Percentiles rank a stretch among this genome's conserved stretches.
These are phyloP conservation scores for Letharia lupina DNA, from an alignment of 495 filamentous ascomycete species.

Conservation along the genomic window DNA sequence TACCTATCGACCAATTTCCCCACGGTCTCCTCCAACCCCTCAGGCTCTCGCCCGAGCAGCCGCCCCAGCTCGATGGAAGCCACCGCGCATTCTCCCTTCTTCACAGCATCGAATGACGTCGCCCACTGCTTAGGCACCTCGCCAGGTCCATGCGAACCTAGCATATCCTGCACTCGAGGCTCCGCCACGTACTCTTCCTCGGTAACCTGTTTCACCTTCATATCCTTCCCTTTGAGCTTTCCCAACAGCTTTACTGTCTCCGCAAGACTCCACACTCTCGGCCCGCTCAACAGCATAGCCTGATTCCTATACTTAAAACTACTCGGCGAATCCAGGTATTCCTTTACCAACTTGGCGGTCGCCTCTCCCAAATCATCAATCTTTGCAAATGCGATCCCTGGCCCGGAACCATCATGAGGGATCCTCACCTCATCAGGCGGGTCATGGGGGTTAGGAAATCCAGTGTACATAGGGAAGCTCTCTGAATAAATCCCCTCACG, in stretches of 20 bases:
- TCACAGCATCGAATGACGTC: slow-evolving; percentile 39
- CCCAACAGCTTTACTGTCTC: slow-evolving; percentile 37
- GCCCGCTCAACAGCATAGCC: slow-evolving; percentile 36
- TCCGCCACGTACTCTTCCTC: slow-evolving; percentile 37
- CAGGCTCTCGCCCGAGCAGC: slow-evolving; percentile 36
- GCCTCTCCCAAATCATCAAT: slow-evolving; percentile 45
- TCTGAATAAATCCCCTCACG: slow-evolving; percentile 61
- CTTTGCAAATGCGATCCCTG: slow-evolving; percentile 46
- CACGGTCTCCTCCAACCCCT: slow-evolving; percentile 30
- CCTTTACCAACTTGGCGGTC: slow-evolving; percentile 34
- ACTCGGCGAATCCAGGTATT: slow-evolving; percentile 20
- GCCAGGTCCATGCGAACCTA: slow-evolving; percentile 27
- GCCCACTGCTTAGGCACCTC: slow-evolving; percentile 29
- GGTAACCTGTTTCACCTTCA: slow-evolving; percentile 31
- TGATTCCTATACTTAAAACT: slow-evolving; percentile 32
- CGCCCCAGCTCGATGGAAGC: slow-evolving; percentile 29
- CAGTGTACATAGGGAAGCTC: slow-evolving; percentile 61
- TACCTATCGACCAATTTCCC: slow-evolving; percentile 6
- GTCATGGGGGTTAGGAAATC: slow-evolving; percentile 42
- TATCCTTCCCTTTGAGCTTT: slow-evolving; percentile 26
- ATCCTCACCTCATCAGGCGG: slow-evolving; percentile 36
- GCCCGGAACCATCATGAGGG: slow-evolving; percentile 40
- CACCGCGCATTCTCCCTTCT: slow-evolving; percentile 35
- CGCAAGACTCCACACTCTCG: slow-evolving; percentile 31
- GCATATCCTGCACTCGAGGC: slow-evolving; percentile 29